Base-by-base conservation (phyloP, 2,329 filamentous ascomycete species). In the Colletotrichum sansevieriae region DNA sequence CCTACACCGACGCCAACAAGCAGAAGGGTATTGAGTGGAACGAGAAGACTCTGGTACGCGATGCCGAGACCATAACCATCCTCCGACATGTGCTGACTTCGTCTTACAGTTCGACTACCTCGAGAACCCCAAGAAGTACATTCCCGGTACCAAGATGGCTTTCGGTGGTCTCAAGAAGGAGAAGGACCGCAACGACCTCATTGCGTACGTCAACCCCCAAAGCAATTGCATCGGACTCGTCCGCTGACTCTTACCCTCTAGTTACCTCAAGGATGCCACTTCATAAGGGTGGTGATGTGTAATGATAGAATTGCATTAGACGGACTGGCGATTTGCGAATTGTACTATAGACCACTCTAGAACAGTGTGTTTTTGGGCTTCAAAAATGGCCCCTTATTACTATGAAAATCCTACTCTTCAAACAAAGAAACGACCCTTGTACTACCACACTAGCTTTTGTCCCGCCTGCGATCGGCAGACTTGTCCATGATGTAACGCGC, bases 81-180 rank as follows among this genome's bases (percentile, higher is more conserved):
- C 35, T 73, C 56, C 9, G 55, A 51, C 18, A 20, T 68, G 49
- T n/a, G 35, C 71, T 76, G 68, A 77, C 70, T 8, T 33, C 11
- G 9, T 11, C 22, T 10, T 15, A 41, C 76, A 95, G 93, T 98
- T 97, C 85, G 89, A 91, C 75, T 99, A 99, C 91, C 95, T 99
- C 79, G 96, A 99, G 90, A 98, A 98, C 92, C 96, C 96, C 86
- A 99, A 99, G 92, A 98, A 98, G 90, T 99, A 95, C 91, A 98
- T 99, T 74, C 96, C 96, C 76, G 96, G 96, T 77, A 99, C 96
- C 87, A 99, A 98, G 94, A 99, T 99, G 96, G 96, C 96, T 78
- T 99, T 98, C 82, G 96, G 96, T 86, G 96, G 96, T 83, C 90
- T 99, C 81, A 99, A 99, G 95, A 99, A 99, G 93, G 90, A 90